A percentile compares a stretch with the other conserved stretches of the same genome.
Conservation (phyloP, 129 eudicot genomes). For the Chrysanthemum lavandulifolium region DNA sequence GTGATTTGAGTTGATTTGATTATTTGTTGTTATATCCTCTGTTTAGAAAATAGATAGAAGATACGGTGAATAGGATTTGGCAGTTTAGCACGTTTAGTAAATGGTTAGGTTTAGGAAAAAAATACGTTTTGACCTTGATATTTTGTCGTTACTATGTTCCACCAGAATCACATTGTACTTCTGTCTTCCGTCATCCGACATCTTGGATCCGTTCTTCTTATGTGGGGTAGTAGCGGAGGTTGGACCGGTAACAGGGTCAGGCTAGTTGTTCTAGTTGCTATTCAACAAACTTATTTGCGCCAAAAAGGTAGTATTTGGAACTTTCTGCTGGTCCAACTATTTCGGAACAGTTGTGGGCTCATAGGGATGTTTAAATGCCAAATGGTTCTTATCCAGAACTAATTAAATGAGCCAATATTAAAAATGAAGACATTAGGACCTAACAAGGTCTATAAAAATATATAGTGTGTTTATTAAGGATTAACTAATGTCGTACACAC, state of each 20-base stretch:
- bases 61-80: neutral
- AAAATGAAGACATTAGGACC: neutral
- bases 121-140: conserved; percentile 5
- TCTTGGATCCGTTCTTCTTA: conserved; percentile 1
- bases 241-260: neutral
- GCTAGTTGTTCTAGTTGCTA: neutral
- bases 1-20: neutral
- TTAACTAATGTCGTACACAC: neutral
- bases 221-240: conserved; percentile 11
- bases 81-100: neutral
- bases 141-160: conserved; percentile 14
- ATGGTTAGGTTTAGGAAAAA: conserved; percentile 6
- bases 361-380: conserved; percentile 3
- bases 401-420: neutral
- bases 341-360: neutral
- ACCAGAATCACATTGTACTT: conserved; percentile 11
- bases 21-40: neutral
- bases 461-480: too few relatives aligned
- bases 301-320: neutral
- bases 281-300: neutral
- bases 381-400: neutral
- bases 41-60: conserved; percentile 4
- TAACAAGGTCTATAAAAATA: too few relatives aligned
- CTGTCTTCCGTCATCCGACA: conserved; percentile 8
- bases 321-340: conserved; percentile 16